Evolutionary conservation across 1,284 basidiomycete species (phyloP), one percentile per base, ranked within the genome.

Genomic region (Melampsora medusae): DNA sequence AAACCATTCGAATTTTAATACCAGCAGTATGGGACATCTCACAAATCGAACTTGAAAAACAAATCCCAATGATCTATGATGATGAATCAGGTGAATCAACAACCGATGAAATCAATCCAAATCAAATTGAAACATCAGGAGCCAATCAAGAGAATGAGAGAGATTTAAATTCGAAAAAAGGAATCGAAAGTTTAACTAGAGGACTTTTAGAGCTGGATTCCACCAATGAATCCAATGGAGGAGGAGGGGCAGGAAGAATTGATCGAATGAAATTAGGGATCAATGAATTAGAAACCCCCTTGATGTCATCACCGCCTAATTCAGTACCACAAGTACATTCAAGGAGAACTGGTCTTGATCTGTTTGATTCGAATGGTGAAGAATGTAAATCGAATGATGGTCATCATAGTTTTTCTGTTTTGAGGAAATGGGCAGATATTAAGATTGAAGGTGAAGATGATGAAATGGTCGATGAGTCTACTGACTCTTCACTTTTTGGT

Each of bases 21-120:
- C 73, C 73, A n/a, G 60, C 67, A 19, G 59, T 76, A 16, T 76
- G 65, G 65, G 69, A 76, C n/a, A 69, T 76, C 5, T 53, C 73
- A 25, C 35, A 56, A 16, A 31, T 59, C 12, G 66, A 76, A 33
- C 50, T 76, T 42, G 73, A 76, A 48, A 69, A 68, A 42, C 73
- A 69, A 50, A 69, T 76, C 56, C 73, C 73, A n/a, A 68, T 76
- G 17, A 68, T 69, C 38, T 76, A 76, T 46, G 73, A 76, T 56
- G 73, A 76, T 22, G 73, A 76, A 22, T 68, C 67, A 19, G 69
- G 48, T 64, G 67, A 69, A 10, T n/a, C n/a, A 7, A 42, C 65
- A 6, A 68, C 53, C 48, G 73, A 76, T 19, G 66, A 68, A 60
- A 66, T 65, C 16, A 56, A 46, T n/a, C 64, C 53, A 10, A 74